Evolutionary conservation across 352 stramenopile species (phyloP).

Genomic region (Phytophthora ramorum): DNA sequence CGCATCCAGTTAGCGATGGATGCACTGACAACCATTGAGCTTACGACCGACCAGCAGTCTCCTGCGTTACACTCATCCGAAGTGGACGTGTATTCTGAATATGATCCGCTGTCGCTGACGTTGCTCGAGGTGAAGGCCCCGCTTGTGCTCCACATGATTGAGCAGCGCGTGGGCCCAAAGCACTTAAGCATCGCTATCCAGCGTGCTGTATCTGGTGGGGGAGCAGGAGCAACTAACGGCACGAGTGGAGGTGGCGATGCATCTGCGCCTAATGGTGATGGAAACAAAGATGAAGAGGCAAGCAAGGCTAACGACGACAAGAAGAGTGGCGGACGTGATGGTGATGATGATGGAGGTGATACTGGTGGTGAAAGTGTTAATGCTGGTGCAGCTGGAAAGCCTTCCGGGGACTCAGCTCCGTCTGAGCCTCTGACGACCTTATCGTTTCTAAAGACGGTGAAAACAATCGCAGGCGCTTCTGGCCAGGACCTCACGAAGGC

Average conservation of each 20-base stretch:
- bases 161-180: constrained; percentile 79
- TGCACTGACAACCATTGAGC: constrained; percentile 85
- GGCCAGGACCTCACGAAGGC: constrained; percentile 84
- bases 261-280: constrained; percentile 38
- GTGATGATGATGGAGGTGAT: constrained; percentile 45
- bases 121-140: constrained; percentile 86
- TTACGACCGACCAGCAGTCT: constrained; percentile 70
- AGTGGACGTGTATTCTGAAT: constrained; percentile 87
- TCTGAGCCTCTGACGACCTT: constrained; percentile 76
- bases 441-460: constrained; percentile 84
- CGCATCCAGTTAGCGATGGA: constrained; percentile 89
- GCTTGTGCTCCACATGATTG: constrained; percentile 89
- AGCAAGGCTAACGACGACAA: constrained; percentile 30
- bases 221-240: constrained; percentile 26
- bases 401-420: constrained; percentile 12
- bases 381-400: constrained; percentile 30
- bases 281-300: constrained; percentile 46
- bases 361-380: constrained; percentile 20
- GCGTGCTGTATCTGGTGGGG: constrained; percentile 67
- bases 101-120: constrained; percentile 72
- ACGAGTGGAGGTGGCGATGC: constrained; percentile 35
- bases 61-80: constrained; percentile 74
- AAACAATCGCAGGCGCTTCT: constrained; percentile 75
- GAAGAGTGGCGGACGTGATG: constrained; percentile 38
- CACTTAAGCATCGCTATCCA: constrained; percentile 82